Evolutionary conservation across 139 green algal species (phyloP), one percentile per base, ranked within the genome.

Genomic region (Penium margaritaceum): DNA sequence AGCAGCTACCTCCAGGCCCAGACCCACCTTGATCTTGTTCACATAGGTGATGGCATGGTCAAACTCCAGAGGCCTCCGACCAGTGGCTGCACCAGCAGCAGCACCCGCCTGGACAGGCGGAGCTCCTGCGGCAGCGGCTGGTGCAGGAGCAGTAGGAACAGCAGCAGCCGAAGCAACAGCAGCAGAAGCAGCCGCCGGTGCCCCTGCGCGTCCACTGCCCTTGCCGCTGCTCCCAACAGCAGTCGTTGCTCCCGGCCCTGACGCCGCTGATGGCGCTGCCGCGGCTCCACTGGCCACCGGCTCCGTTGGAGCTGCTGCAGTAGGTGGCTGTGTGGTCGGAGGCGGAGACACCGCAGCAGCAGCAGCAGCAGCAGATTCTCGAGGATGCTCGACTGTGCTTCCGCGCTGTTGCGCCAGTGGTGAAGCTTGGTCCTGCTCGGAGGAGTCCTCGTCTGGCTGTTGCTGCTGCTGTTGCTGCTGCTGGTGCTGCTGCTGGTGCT

Each of bases 41-140:
- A 99, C 95, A 60, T 99, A 99, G 75, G 87, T 95, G 84, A 99
- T 97, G 24, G 94, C 94, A 82, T 99, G 94, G 67, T 98, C 92
- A 77, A 98, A 98, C 79, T 99, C 94, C 24, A 98, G 92, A 0
- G 90, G 78, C 41, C 72, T 34, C 27, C 34, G 33, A 6, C 32
- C 27, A 27, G 41, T 29, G 24, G 29, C 63, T 24, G 27, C 30
- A 14, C 24, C 36, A 4, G 21, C 61, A 19, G 61, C 61, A 9
- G 36, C 61, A 1, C 61, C 61, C 35, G 35, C 36, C 19, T 71
- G 63, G 17, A 21, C 62, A 30, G 30, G 19, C 54, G 32, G 21
- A 12, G 21, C 34, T 15, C 69, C 54, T 19, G n/a, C 53, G 32
- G 69, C 43, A 33, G 53, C 68, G 33, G 21, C 51, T 24, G 24